phyloP scores from a whole-genome alignment of 164 flowering plant genomes.

The Vitis labrusca region DNA sequence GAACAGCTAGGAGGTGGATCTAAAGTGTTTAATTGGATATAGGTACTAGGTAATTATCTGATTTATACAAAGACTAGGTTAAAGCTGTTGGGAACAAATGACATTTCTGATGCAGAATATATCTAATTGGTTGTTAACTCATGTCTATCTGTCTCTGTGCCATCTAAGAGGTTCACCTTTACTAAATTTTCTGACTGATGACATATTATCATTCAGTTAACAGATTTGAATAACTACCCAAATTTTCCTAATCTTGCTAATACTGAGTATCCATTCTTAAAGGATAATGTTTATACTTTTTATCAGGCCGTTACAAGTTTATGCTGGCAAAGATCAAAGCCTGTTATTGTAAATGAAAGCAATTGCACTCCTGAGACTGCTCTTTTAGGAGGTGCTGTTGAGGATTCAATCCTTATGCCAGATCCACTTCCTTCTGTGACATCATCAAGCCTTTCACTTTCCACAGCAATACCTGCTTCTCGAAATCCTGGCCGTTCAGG shows the following conservation, averaged over 20 bases:
- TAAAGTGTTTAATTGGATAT: background rate
- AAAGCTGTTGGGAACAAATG: background rate
- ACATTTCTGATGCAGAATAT: background rate
- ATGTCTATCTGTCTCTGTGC: background rate
- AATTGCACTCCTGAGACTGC: slow-evolving; percentile 77
- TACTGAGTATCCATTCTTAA: slow-evolving; percentile 16
- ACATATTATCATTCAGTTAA: background rate
- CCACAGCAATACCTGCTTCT: slow-evolving; percentile 41
- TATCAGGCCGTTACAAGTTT: slow-evolving; percentile 89
- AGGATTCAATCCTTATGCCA: slow-evolving; percentile 95
- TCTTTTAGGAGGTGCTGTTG: slow-evolving; percentile 84
- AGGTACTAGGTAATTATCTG: too few relatives aligned
- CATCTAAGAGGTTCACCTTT: background rate
- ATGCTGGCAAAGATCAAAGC: slow-evolving; percentile 98
- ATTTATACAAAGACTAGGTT: background rate
- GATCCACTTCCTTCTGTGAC: slow-evolving; percentile 90
- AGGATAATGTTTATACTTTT: slow-evolving; percentile 8
- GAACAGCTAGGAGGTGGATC: background rate
- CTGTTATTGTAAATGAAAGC: slow-evolving; percentile 69
- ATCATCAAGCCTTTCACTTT: slow-evolving; percentile 50
- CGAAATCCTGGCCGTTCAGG: slow-evolving; percentile 48
- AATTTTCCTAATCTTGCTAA: background rate
- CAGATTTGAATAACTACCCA: background rate
- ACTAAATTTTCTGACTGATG: background rate
- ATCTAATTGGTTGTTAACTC: background rate